A percentile compares a stretch with the other conserved stretches of the same genome.
phyloP scores from a whole-genome alignment of 148 eudicot genomes.

The Beta vulgaris region DNA sequence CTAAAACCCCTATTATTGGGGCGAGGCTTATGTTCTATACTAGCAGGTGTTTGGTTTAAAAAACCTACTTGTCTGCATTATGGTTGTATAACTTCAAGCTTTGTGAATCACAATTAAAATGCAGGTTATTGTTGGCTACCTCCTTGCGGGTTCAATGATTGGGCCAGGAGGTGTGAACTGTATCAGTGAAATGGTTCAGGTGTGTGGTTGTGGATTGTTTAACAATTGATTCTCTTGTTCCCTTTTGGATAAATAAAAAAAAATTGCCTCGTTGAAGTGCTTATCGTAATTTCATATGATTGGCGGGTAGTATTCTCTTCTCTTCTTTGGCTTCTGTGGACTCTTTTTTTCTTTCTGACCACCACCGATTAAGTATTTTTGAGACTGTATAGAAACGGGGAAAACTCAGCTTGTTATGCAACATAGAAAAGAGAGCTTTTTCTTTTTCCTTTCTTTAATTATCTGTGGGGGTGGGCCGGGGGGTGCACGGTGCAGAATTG shows the following conservation, averaged over 20 bases:
- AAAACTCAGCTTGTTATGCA: too few species aligned
- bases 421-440: too few species aligned
- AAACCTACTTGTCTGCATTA: not conserved
- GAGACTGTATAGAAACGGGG: too few species aligned
- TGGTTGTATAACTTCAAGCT: not conserved
- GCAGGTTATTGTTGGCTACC: constrained; percentile 96
- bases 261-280: not conserved
- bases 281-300: constrained; percentile 3
- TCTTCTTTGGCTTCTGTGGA: not conserved
- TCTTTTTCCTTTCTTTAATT: too few species aligned
- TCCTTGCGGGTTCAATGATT: constrained; percentile 91
- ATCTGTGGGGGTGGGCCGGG: too few species aligned
- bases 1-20: not conserved
- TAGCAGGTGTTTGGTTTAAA: not conserved
- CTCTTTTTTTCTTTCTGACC: too few species aligned
- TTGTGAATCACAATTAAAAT: constrained; percentile 16
- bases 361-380: too few species aligned
- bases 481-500: too few species aligned
- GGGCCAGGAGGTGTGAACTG: constrained; percentile 96
- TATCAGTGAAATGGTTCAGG: constrained; percentile 98
- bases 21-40: not conserved
- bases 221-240: not conserved
- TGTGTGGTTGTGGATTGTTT: constrained; percentile 29
- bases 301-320: not conserved
- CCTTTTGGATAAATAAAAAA: not conserved